phyloP scores from a whole-genome alignment of 805 yeast species.

The Candida ulmi region DNA sequence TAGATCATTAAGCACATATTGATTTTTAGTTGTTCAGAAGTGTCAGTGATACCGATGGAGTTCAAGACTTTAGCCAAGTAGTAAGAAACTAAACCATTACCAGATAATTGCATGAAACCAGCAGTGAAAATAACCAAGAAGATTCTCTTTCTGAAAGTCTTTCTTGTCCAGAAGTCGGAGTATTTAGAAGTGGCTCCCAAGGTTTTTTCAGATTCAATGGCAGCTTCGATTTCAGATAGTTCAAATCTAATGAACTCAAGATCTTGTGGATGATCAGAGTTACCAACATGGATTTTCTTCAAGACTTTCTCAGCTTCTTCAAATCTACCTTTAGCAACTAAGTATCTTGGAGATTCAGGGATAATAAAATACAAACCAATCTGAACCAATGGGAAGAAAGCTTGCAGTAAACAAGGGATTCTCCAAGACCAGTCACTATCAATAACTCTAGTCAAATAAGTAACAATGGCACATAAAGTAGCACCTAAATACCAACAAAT shows the following conservation, averaged over 20 bases:
- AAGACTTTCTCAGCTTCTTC: constrained; percentile 39
- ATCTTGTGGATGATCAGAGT: constrained; percentile 17
- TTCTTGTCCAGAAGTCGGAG: constrained; percentile 29
- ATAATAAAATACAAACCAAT: constrained; percentile 27
- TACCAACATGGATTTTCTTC: constrained; percentile 32
- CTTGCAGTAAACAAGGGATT: constrained; percentile 48
- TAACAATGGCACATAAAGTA: constrained; percentile 31
- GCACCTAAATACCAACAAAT: constrained; percentile 49
- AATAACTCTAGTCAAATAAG: constrained; percentile 24
- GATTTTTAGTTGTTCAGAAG: constrained; percentile 36
- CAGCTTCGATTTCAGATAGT: constrained; percentile 32
- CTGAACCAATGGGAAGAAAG: constrained; percentile 39
- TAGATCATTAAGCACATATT: constrained; percentile 44
- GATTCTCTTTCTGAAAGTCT: constrained; percentile 36
- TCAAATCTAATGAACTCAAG: constrained; percentile 30
- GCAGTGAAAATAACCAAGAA: constrained; percentile 28
- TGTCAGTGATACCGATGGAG: constrained; percentile 46
- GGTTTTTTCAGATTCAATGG: constrained; percentile 34
- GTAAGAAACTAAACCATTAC: constrained; percentile 46
- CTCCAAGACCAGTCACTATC: constrained; percentile 40
- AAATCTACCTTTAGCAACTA: constrained; percentile 32
- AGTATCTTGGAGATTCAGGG: constrained; percentile 48
- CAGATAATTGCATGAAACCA: constrained; percentile 39
- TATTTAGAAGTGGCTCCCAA: constrained; percentile 27
- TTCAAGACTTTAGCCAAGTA: constrained; percentile 43